These are phyloP conservation scores for Paecilomyces niveus DNA, from an alignment of 2,329 filamentous ascomycete species.

Conservation along the genomic window DNA sequence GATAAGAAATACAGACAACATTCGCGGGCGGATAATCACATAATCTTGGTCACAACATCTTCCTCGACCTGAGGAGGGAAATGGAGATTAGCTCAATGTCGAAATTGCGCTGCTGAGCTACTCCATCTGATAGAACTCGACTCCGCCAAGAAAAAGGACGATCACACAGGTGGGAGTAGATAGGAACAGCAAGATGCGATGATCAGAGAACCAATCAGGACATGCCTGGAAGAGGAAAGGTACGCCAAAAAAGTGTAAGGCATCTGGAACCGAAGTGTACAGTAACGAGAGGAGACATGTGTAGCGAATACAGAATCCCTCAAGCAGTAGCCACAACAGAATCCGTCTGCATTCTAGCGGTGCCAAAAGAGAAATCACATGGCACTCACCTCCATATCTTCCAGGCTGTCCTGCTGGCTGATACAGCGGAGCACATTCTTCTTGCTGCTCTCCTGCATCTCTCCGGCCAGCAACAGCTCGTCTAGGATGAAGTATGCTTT, in stretches of 20 bases:
- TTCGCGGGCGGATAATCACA: slow-evolving; percentile 47
- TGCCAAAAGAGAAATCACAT: slow-evolving; percentile 2
- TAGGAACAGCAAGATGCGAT: not conserved
- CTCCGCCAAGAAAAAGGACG: not conserved
- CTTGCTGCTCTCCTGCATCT: slow-evolving; percentile 98
- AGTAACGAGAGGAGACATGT: not conserved
- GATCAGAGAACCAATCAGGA: not conserved
- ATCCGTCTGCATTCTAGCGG: not conserved
- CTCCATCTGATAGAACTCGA: not conserved
- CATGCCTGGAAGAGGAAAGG: not conserved
- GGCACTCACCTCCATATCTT: slow-evolving; percentile 94
- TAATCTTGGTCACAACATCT: slow-evolving; percentile 77
- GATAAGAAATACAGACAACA: slow-evolving; percentile 15
- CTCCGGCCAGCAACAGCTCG: slow-evolving; percentile 87
- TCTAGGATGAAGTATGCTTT: slow-evolving; percentile 99
- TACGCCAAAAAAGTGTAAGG: not conserved
- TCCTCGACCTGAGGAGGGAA: slow-evolving; percentile 65
- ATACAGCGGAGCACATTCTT: slow-evolving; percentile 97
- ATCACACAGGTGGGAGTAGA: slow-evolving; percentile 3
- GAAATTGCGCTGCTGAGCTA: not conserved
- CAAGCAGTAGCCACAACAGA: not conserved
- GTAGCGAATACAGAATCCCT: not conserved
- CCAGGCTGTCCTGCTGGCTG: slow-evolving; percentile 91
- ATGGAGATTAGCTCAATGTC: slow-evolving; percentile 30
- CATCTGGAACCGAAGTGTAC: not conserved